Base-by-base conservation (phyloP, 1,139 yeast genomes). In the Magnusiomyces sp. region DNA sequence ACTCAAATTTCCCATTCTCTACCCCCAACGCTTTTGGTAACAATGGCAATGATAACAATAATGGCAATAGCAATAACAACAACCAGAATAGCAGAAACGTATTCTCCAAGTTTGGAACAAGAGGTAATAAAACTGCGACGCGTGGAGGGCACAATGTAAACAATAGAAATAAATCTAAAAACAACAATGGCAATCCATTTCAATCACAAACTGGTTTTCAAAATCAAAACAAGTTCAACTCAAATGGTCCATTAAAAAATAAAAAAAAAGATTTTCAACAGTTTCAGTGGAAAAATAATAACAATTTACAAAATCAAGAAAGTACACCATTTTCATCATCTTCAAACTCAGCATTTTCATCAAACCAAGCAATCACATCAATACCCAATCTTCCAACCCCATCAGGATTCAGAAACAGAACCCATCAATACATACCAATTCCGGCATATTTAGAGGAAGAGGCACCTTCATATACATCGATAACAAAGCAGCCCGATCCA, bases 401-500 rank as follows among this genome's bases (percentile, higher is more conserved):
- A n/a, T 19, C 53, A 5, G 53, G 53, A n/a, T 52, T 50, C 34
- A 43, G 43, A 14, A 47, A 34, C 17, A 31, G 51, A 23, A 14
- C 36, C n/a, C 36, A 49, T 41, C 40, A 47, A 19, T 41, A 43
- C 23, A 14, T 45, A 13, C 17, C 42, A 5, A 32, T 34, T 6
- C 53, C 55, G 13, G 23, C 16, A 9, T 52, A 29, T 32, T 40
- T 49, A 20, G 40, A 37, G 14, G 43, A 43, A 19, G 43, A 39
- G 17, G 39, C 43, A 5, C 43, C 44, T 2, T 42, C 46, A 5
- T 45, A 41, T 43, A 43, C 49, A 2, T 31, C 20, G 27, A 39
- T 53, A 19, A 33, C 49, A 5, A 45, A n/a, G 11, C 33, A 40
- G 19, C 50, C 57, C 10, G 67, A 68, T 50, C 49, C 54, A 4